Evolutionary conservation across 805 yeast genomes (phyloP).

Genomic region (Pichia eremophila): DNA sequence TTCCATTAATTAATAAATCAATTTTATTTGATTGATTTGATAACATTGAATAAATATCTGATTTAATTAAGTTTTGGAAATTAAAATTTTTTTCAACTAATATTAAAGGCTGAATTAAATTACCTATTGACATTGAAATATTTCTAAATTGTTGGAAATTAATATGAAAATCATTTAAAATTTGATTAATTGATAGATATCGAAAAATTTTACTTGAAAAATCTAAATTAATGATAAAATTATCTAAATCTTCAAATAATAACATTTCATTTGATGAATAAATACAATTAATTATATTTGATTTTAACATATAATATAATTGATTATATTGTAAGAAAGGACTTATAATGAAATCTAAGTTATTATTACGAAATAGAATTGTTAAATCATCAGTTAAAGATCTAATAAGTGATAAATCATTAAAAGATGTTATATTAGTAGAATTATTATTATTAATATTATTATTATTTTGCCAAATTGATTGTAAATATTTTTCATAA

Average conservation of each 20-base stretch:
- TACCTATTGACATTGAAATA: slow-evolving; percentile 69
- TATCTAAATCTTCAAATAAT: slow-evolving; percentile 50
- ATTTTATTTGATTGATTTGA: slow-evolving; percentile 11
- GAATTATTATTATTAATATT: neutral
- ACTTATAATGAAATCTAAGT: slow-evolving; percentile 61
- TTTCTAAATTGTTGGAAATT: slow-evolving; percentile 65
- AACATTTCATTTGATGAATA: slow-evolving; percentile 80
- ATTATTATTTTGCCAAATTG: slow-evolving; percentile 32
- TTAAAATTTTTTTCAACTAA: slow-evolving; percentile 28
- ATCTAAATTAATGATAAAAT: slow-evolving; percentile 65
- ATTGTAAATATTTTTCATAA: slow-evolving; percentile 34
- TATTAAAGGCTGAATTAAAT: slow-evolving; percentile 58
- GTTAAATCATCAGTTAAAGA: slow-evolving; percentile 49
- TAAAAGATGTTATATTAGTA: slow-evolving; percentile 22
- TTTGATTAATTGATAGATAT: slow-evolving; percentile 48
- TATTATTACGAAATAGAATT: slow-evolving; percentile 43
- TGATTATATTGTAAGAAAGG: slow-evolving; percentile 81
- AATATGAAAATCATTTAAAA: slow-evolving; percentile 52
- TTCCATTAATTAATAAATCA: slow-evolving; percentile 53
- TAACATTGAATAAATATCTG: neutral
- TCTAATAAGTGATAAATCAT: slow-evolving; percentile 40
- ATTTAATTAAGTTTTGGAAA: neutral
- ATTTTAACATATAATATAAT: slow-evolving; percentile 57
- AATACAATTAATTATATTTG: slow-evolving; percentile 56
- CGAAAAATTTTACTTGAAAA: slow-evolving; percentile 55